Conservation (phyloP, 2,329 filamentous ascomycete species). For the Exophiala alcalophila region DNA sequence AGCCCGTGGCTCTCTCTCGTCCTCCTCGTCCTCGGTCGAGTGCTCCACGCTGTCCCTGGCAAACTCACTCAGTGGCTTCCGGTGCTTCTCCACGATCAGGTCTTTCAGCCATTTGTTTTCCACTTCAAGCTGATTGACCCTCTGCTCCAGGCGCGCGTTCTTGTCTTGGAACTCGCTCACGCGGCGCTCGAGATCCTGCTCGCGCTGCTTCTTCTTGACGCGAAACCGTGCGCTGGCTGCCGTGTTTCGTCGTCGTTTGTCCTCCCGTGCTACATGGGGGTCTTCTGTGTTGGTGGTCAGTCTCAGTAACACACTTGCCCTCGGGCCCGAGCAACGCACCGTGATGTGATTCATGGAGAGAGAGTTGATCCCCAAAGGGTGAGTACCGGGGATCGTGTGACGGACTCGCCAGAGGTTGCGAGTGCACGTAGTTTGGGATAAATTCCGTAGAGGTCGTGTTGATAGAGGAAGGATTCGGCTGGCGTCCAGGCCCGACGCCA, state of each 20-base stretch:
- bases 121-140: slow-evolving; percentile 73
- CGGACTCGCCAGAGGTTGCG: no score
- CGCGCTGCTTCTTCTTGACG: slow-evolving; percentile 93
- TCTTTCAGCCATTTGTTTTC: slow-evolving; percentile 82
- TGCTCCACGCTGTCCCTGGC: no score
- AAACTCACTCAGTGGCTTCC: slow-evolving; percentile 34
- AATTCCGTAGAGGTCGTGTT: neutral
- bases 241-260: slow-evolving; percentile 85
- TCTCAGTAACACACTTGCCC: neutral
- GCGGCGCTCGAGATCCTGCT: slow-evolving; percentile 77
- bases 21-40: no score
- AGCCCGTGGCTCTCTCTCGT: no score
- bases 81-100: slow-evolving; percentile 77
- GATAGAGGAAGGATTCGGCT: neutral
- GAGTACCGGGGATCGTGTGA: slow-evolving; percentile 2
- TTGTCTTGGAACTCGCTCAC: slow-evolving; percentile 82
- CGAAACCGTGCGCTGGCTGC: slow-evolving; percentile 85
- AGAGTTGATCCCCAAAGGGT: neutral
- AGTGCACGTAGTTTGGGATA: no score
- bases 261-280: slow-evolving; percentile 73
- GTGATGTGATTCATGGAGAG: neutral
- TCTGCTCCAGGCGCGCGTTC: slow-evolving; percentile 69
- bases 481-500: neutral
- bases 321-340: slow-evolving; percentile 2
- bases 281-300: slow-evolving; percentile 46